Evolutionary conservation across 2,329 filamentous ascomycete species (phyloP).

Genomic region (Cyclaneusma minus): DNA sequence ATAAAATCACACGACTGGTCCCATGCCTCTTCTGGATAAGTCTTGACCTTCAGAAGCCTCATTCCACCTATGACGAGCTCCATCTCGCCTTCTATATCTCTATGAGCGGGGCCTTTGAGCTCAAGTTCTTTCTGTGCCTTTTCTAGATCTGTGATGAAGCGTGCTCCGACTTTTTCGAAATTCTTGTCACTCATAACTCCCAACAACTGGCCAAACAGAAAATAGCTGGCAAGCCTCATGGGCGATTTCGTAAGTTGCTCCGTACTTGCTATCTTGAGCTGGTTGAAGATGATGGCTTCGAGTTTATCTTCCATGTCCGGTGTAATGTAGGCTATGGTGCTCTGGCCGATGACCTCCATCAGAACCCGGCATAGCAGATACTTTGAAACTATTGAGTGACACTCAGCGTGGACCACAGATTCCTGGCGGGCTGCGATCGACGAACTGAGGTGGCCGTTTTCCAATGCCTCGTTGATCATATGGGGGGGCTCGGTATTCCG

Average conservation of each 20-base stretch:
- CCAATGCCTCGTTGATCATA: constrained; percentile 9
- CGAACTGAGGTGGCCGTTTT: constrained; percentile 7
- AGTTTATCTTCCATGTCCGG: constrained; percentile 86
- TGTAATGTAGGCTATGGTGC: constrained; percentile 66
- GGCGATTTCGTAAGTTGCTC: constrained; percentile 66
- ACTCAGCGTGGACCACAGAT: constrained; percentile 65
- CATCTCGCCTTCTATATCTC: constrained; percentile 64
- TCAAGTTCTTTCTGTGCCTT: constrained; percentile 60
- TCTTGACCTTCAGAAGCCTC: constrained; percentile 71
- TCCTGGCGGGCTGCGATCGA: constrained; percentile 40
- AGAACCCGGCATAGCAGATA: constrained; percentile 90
- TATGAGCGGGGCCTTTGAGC: constrained; percentile 50
- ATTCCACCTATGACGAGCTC: constrained; percentile 83
- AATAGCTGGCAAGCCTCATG: constrained; percentile 87
- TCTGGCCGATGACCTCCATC: constrained; percentile 87
- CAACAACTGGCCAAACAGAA: constrained; percentile 78
- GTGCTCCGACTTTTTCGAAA: constrained; percentile 67
- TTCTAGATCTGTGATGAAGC: constrained; percentile 72
- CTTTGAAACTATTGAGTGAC: constrained; percentile 84
- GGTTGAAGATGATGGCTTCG: constrained; percentile 92
- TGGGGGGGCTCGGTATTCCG: constrained; percentile 56
- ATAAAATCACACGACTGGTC: constrained; percentile 82
- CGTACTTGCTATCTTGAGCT: constrained; percentile 75
- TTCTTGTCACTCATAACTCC: constrained; percentile 95
- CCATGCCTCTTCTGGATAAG: constrained; percentile 61